phyloP scores from a whole-genome alignment of 1,284 basidiomycete species.

The Rhodotorula sp. region DNA sequence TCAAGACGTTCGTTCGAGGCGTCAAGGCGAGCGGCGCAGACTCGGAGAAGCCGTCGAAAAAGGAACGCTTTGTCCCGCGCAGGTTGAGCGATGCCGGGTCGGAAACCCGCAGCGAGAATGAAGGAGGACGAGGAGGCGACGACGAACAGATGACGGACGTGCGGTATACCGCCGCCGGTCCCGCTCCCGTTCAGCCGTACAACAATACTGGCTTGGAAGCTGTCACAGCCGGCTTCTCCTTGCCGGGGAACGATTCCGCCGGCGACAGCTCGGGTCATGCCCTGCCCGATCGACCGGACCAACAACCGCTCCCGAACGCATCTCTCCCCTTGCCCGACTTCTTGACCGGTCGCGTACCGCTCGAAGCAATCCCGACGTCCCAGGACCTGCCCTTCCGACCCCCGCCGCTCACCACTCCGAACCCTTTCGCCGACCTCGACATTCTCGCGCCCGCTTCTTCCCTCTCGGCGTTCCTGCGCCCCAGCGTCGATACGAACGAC shows the following conservation, averaged over 20 bases:
- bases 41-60: background rate
- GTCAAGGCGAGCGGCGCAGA: background rate
- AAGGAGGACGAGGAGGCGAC: background rate
- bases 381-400: too few relatives aligned
- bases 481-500: slow-evolving; percentile 9
- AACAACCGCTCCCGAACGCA: too few relatives aligned
- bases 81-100: background rate
- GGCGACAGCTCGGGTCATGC: too few relatives aligned
- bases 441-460: slow-evolving; percentile 5
- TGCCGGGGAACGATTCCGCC: too few relatives aligned
- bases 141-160: background rate
- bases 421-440: slow-evolving; percentile 1
- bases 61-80: background rate
- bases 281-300: too few relatives aligned
- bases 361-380: too few relatives aligned
- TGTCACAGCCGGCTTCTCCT: too few relatives aligned
- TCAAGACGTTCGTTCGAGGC: slow-evolving; percentile 9
- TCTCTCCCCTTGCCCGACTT: too few relatives aligned
- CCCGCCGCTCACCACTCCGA: background rate
- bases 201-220: too few relatives aligned
- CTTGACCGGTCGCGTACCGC: too few relatives aligned
- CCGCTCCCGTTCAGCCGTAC: too few relatives aligned
- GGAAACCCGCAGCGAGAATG: background rate
- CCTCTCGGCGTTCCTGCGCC: background rate
- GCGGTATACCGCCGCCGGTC: too few relatives aligned